These are phyloP conservation scores for maize (Zea mays) DNA, from an alignment of 176 grass and related monocot species.

Conservation along the genomic window DNA sequence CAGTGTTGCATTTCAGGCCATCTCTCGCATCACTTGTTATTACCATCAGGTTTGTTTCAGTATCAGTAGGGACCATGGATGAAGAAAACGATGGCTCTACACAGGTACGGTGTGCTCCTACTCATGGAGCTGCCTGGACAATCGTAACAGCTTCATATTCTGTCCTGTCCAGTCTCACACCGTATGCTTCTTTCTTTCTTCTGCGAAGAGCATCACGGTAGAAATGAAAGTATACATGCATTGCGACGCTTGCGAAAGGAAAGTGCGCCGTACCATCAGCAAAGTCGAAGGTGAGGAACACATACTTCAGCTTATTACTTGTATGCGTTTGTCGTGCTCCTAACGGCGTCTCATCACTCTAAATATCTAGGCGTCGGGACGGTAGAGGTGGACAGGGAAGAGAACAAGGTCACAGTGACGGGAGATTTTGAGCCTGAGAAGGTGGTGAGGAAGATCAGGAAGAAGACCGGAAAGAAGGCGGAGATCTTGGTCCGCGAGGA, in stretches of 20 bases:
- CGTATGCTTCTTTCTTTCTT: neutral
- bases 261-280: conserved; percentile 33
- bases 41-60: neutral
- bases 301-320: neutral
- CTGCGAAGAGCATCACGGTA: conserved; percentile 27
- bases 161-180: neutral
- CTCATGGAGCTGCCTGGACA: neutral
- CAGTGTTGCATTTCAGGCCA: conserved; percentile 5
- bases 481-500: conserved; percentile 30
- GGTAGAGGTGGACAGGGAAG: conserved; percentile 44
- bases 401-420: conserved; percentile 50
- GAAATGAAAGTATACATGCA: conserved; percentile 51
- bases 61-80: conserved; percentile 26
- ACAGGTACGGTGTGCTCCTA: neutral
- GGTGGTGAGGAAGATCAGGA: conserved; percentile 44
- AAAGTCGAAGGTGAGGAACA: conserved; percentile 32
- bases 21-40: neutral
- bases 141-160: neutral
- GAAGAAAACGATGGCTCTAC: neutral
- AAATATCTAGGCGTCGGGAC: conserved; percentile 37
- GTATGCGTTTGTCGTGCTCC: neutral
- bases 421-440: conserved; percentile 35
- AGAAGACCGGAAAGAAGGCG: conserved; percentile 44
- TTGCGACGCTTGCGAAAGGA: conserved; percentile 49
- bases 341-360: neutral